A percentile compares a stretch with the other conserved stretches of the same genome.
These are phyloP conservation scores for Salix caprea DNA, from an alignment of 345 rosid genomes.

Conservation along the genomic window DNA sequence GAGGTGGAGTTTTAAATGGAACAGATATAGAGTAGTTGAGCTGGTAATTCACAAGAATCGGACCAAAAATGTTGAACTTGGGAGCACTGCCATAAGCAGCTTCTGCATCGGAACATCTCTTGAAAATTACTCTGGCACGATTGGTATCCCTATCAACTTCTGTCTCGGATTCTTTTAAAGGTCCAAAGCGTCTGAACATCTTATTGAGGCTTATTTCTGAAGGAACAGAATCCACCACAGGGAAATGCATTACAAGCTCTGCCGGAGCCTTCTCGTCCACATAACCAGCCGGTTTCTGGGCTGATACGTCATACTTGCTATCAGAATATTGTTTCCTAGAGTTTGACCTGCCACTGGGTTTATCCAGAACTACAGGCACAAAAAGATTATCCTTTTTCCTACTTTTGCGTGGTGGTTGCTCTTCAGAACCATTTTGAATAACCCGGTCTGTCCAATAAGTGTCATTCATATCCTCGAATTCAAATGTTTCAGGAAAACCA, in stretches of 20 bases:
- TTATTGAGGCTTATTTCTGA: slow-evolving; percentile 64
- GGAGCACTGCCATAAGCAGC: slow-evolving; percentile 74
- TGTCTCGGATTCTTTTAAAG: slow-evolving; percentile 67
- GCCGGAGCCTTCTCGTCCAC: slow-evolving; percentile 66
- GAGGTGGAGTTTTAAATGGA: slow-evolving; percentile 42
- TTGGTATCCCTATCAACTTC: slow-evolving; percentile 60
- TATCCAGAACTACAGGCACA: slow-evolving; percentile 50
- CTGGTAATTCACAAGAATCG: slow-evolving; percentile 63
- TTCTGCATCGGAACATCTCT: slow-evolving; percentile 68
- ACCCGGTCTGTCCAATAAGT: slow-evolving; percentile 93
- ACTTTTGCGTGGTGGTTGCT: slow-evolving; percentile 49
- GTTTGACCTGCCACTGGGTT: slow-evolving; percentile 57
- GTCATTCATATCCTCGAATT: slow-evolving; percentile 88
- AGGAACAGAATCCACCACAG: slow-evolving; percentile 61
- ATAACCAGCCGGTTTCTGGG: slow-evolving; percentile 47
- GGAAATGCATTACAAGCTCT: slow-evolving; percentile 72
- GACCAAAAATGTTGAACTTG: slow-evolving; percentile 72
- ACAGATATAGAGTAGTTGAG: slow-evolving; percentile 57
- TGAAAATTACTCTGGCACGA: slow-evolving; percentile 89
- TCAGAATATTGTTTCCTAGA: slow-evolving; percentile 58
- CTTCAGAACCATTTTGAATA: slow-evolving; percentile 83
- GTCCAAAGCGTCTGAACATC: slow-evolving; percentile 84
- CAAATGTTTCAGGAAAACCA: slow-evolving; percentile 69
- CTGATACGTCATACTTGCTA: slow-evolving; percentile 26
- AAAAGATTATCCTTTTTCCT: slow-evolving; percentile 39